Percentiles rank a stretch among this genome's conserved stretches.
These are phyloP conservation scores for Microdochium bolleyi DNA, from an alignment of 2,329 filamentous ascomycete genomes.

Conservation along the genomic window DNA sequence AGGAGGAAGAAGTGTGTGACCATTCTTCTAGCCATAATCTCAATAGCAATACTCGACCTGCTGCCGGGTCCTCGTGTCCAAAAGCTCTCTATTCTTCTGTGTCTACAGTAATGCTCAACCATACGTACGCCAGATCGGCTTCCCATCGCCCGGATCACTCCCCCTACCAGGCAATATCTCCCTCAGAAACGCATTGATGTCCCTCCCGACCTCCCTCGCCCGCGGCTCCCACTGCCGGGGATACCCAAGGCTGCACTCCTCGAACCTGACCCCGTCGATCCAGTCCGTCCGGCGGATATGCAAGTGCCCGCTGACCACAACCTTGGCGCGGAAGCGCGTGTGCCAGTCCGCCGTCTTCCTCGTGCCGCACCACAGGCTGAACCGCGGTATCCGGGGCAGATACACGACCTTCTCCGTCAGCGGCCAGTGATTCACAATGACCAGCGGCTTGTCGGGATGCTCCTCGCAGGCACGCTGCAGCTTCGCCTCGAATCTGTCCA, in stretches of 20 bases:
- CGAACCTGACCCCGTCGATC: constrained; percentile 25
- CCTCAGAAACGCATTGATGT: constrained; percentile 24
- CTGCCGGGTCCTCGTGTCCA: too few relatives aligned
- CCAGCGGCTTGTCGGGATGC: constrained; percentile 11
- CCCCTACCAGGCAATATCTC: constrained; percentile 21
- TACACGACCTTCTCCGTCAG: constrained; percentile 24
- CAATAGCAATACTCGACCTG: too few relatives aligned
- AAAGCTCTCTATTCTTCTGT: background rate
- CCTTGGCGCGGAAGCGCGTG: constrained; percentile 21
- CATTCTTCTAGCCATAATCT: too few relatives aligned
- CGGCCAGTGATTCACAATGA: constrained; percentile 29
- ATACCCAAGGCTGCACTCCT: constrained; percentile 28
- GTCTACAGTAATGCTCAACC: background rate
- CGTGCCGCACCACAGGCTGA: constrained; percentile 29
- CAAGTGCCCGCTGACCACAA: constrained; percentile 26
- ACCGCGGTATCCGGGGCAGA: constrained; percentile 24
- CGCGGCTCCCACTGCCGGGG: constrained; percentile 25
- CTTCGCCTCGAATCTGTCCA: constrained; percentile 15
- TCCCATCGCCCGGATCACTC: background rate
- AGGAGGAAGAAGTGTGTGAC: too few relatives aligned
- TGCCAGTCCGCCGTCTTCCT: constrained; percentile 26
- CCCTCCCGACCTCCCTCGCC: constrained; percentile 15
- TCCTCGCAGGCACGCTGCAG: constrained; percentile 14
- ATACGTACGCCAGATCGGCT: background rate
- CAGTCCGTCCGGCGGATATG: constrained; percentile 29